Percentiles rank a stretch among this genome's conserved stretches.
Evolutionary conservation across 768 basidiomycete species (phyloP).

Genomic region (Kockovaella imperatae): DNA sequence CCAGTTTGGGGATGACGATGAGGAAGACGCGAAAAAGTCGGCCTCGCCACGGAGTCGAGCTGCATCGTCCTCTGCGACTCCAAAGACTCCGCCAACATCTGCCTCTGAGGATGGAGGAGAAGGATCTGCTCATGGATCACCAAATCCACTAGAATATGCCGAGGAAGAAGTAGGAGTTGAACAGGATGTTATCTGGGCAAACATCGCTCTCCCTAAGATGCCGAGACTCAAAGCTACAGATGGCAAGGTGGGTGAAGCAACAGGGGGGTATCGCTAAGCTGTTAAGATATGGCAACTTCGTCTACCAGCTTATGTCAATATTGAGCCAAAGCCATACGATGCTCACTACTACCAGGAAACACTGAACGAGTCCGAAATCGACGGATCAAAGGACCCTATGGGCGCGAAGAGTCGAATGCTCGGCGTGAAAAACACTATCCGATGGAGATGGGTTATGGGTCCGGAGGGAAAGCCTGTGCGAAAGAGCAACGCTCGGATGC

Average conservation of each 20-base stretch:
- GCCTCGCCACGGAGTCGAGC: neutral
- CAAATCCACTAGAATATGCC: constrained; percentile 45
- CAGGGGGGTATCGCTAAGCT: constrained; percentile 3
- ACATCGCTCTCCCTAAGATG: constrained; percentile 77
- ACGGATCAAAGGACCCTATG: constrained; percentile 46
- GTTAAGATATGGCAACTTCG: constrained; percentile 82
- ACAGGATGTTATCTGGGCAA: constrained; percentile 41
- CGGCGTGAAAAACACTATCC: constrained; percentile 84
- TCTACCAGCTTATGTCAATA: constrained; percentile 85
- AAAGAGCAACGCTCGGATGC: constrained; percentile 82
- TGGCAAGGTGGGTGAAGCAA: constrained; percentile 58
- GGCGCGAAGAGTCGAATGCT: constrained; percentile 64
- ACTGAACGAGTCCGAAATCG: constrained; percentile 68
- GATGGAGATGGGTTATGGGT: constrained; percentile 90
- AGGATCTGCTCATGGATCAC: neutral
- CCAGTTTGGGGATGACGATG: constrained; percentile 10
- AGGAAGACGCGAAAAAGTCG: constrained; percentile 4
- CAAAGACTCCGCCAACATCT: too few species aligned
- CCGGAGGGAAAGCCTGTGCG: constrained; percentile 67
- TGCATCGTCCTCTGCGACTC: constrained; percentile 2
- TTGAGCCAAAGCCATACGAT: constrained; percentile 71
- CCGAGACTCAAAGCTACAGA: constrained; percentile 72
- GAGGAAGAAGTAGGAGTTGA: constrained; percentile 26
- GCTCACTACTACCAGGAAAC: constrained; percentile 62
- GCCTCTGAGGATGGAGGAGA: neutral